phyloP scores from a whole-genome alignment of 768 basidiomycete genomes.

The Boletus reticuloceps region DNA sequence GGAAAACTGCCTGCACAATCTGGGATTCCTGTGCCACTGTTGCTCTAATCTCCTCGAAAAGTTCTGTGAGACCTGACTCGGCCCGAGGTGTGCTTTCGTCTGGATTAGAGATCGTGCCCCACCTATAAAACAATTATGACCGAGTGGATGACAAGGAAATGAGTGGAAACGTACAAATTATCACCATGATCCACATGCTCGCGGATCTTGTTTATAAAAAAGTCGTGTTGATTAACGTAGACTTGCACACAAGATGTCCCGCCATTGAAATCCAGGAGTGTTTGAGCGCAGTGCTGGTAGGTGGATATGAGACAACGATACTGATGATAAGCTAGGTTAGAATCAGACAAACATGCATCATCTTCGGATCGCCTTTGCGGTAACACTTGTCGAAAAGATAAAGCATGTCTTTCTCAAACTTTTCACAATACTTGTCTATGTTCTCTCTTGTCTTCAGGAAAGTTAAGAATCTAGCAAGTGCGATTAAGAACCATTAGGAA shows the following conservation, averaged over 20 bases:
- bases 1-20: conserved; percentile 98
- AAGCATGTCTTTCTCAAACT: conserved; percentile 98
- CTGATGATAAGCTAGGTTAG: conserved; percentile 1
- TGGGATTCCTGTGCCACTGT: conserved; percentile 96
- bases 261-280: conserved; percentile 95
- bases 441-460: conserved; percentile 72
- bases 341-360: conserved; percentile 84
- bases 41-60: conserved; percentile 83
- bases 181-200: conserved; percentile 57
- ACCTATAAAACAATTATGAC: conserved; percentile 46
- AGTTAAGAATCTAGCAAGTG: not conserved
- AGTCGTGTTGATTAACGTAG: conserved; percentile 99
- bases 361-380: conserved; percentile 94
- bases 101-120: conserved; percentile 79
- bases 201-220: conserved; percentile 93
- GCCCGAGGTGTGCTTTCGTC: conserved; percentile 70
- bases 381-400: conserved; percentile 95
- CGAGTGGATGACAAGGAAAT: not conserved
- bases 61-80: conserved; percentile 74
- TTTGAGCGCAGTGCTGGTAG: conserved; percentile 93
- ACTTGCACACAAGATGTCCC: conserved; percentile 96
- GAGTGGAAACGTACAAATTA: conserved; percentile 47
- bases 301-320: conserved; percentile 8
- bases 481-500: not conserved
- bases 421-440: conserved; percentile 97